A percentile compares a stretch with the other conserved stretches of the same genome.
These are phyloP conservation scores for Lathyrus aphaca DNA, from an alignment of 306 rosid genomes.

Conservation along the genomic window DNA sequence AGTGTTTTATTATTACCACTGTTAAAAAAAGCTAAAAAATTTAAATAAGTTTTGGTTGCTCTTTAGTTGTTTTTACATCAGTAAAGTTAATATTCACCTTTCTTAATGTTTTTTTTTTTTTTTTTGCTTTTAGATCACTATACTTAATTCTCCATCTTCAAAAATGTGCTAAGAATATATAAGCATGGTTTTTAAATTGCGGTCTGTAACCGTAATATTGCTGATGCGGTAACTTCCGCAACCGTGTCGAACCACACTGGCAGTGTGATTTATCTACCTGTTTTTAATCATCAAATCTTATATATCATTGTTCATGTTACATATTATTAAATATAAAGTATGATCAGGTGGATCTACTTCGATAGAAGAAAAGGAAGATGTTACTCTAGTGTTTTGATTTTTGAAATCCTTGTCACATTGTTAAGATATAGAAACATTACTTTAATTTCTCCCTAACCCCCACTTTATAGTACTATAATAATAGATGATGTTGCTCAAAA, in stretches of 20 bases:
- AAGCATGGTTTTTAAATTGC: not conserved
- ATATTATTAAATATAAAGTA: constrained; percentile 28
- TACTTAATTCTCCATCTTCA: constrained; percentile 4
- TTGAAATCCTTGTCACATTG: constrained; percentile 16
- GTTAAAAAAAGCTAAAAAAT: constrained; percentile 15
- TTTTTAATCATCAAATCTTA: constrained; percentile 10
- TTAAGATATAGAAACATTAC: constrained; percentile 25
- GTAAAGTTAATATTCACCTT: constrained; percentile 17
- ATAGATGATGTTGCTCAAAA: constrained; percentile 22
- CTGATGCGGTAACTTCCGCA: too few species aligned
- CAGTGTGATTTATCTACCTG: too few species aligned
- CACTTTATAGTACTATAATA: constrained; percentile 11
- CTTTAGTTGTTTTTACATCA: constrained; percentile 21
- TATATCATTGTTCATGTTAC: constrained; percentile 31
- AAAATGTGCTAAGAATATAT: not conserved
- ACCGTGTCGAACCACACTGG: too few species aligned
- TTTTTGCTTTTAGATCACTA: constrained; percentile 23
- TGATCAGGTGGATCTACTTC: constrained; percentile 23
- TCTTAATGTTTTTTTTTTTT: constrained; percentile 23
- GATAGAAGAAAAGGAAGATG: constrained; percentile 30
- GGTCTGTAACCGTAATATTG: too few species aligned
- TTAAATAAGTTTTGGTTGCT: constrained; percentile 21
- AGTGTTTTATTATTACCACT: constrained; percentile 18
- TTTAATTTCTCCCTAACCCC: constrained; percentile 23
- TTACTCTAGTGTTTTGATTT: constrained; percentile 32